Conservation (phyloP, 2,329 filamentous ascomycete species). For the Metarhizium sp. region DNA sequence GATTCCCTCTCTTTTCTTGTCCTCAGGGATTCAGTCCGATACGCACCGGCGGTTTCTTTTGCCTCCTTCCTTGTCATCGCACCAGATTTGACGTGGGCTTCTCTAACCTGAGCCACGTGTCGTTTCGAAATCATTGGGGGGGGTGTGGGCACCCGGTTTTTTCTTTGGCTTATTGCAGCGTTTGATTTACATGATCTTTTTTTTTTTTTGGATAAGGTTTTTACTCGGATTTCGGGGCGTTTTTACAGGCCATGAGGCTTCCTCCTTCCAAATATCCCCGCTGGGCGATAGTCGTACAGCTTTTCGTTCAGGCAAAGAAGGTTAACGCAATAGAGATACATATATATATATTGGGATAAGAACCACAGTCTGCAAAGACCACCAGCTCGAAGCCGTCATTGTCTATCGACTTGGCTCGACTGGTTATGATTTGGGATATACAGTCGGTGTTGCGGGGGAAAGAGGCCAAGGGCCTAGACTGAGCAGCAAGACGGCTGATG, state of each 20-base stretch:
- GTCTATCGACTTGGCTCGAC: background rate
- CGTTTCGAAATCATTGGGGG: background rate
- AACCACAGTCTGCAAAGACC: slow-evolving; percentile 1
- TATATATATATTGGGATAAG: background rate
- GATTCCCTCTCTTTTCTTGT: background rate
- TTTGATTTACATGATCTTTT: background rate
- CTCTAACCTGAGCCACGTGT: background rate
- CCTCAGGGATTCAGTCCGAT: background rate
- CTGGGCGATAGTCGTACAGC: background rate
- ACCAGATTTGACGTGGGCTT: background rate
- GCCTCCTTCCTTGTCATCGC: background rate
- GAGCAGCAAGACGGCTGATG: too few species aligned
- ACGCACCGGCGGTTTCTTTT: background rate
- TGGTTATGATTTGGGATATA: background rate
- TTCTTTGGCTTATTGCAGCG: background rate
- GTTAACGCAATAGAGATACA: background rate
- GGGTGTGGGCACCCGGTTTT: background rate
- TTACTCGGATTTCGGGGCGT: background rate
- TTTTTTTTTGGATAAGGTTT: background rate
- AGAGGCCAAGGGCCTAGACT: background rate
- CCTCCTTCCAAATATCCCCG: background rate
- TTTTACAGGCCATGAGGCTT: background rate
- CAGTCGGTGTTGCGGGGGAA: background rate
- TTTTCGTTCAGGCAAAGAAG: background rate
- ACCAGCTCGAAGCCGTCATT: background rate